Evolutionary conservation across 1,284 basidiomycete genomes (phyloP).

Genomic region (Pseudozyma hubeiensis): DNA sequence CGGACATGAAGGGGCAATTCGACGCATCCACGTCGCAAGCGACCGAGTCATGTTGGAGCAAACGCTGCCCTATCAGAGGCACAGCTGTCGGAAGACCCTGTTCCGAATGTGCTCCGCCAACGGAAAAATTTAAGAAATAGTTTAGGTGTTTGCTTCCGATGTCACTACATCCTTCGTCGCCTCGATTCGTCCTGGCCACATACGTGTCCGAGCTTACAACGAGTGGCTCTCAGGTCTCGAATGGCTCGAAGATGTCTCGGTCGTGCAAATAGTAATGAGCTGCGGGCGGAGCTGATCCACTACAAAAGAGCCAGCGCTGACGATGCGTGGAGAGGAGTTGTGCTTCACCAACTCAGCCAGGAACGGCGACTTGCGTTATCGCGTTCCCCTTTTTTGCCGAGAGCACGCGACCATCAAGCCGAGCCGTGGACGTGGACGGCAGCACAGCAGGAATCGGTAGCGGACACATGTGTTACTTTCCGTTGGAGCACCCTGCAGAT

Average conservation of each 20-base stretch:
- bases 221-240: too few relatives aligned
- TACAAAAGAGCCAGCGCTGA: too few relatives aligned
- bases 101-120: background rate
- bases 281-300: too few relatives aligned
- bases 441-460: too few relatives aligned
- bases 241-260: too few relatives aligned
- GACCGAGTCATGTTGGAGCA: background rate
- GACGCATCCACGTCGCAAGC: background rate
- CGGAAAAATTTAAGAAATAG: too few relatives aligned
- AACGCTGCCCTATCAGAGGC: background rate
- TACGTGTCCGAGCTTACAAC: too few relatives aligned
- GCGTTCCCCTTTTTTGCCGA: slow-evolving; percentile 2
- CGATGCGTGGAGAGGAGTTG: too few relatives aligned
- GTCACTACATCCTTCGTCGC: too few relatives aligned
- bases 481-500: background rate
- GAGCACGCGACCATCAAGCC: slow-evolving; percentile 4
- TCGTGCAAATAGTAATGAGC: too few relatives aligned
- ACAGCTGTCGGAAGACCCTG: background rate
- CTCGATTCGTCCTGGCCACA: too few relatives aligned
- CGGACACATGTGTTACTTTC: slow-evolving; percentile 1
- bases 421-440: background rate
- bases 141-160: too few relatives aligned
- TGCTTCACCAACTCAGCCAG: background rate
- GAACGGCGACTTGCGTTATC: slow-evolving; percentile 3
- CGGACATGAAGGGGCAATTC: background rate